Percentiles rank a stretch among this genome's conserved stretches.
Conservation (phyloP, 768 basidiomycete genomes). For the Naganishia onofrii region DNA sequence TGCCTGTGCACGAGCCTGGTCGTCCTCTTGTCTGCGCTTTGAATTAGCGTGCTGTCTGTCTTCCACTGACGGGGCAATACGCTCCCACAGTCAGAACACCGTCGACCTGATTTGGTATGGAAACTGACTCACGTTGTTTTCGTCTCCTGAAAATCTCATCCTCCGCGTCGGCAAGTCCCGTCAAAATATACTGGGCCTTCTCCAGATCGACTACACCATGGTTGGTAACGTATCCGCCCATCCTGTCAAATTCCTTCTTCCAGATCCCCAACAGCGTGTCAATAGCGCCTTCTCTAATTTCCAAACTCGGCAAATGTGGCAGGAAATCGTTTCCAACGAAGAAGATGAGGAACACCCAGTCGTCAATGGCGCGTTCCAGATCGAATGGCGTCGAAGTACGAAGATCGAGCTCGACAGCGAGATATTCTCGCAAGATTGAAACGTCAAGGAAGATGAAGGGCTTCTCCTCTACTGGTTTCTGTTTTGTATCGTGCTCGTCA, state of each 20-base stretch:
- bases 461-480: slow-evolving; percentile 68
- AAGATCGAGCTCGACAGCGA: slow-evolving; percentile 89
- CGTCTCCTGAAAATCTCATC: slow-evolving; percentile 91
- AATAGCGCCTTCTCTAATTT: slow-evolving; percentile 98
- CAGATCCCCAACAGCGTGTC: slow-evolving; percentile 94
- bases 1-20: slow-evolving; percentile 41
- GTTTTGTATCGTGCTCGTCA: slow-evolving; percentile 53
- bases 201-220: slow-evolving; percentile 82
- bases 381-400: slow-evolving; percentile 73
- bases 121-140: slow-evolving; percentile 74
- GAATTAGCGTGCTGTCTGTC: slow-evolving; percentile 87
- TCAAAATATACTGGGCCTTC: slow-evolving; percentile 88
- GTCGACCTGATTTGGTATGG: slow-evolving; percentile 2
- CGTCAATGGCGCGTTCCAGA: slow-evolving; percentile 95
- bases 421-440: slow-evolving; percentile 89
- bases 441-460: slow-evolving; percentile 99
- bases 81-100: background rate
- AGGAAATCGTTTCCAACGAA: slow-evolving; percentile 99
- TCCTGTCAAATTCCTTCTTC: slow-evolving; percentile 85
- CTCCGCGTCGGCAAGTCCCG: slow-evolving; percentile 88
- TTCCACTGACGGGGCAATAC: slow-evolving; percentile 64
- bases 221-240: slow-evolving; percentile 96
- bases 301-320: slow-evolving; percentile 94
- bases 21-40: slow-evolving; percentile 76
- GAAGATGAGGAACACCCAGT: slow-evolving; percentile 99